Conservation (phyloP, 208 protist species). For the Endotrypanum monterogeii region DNA sequence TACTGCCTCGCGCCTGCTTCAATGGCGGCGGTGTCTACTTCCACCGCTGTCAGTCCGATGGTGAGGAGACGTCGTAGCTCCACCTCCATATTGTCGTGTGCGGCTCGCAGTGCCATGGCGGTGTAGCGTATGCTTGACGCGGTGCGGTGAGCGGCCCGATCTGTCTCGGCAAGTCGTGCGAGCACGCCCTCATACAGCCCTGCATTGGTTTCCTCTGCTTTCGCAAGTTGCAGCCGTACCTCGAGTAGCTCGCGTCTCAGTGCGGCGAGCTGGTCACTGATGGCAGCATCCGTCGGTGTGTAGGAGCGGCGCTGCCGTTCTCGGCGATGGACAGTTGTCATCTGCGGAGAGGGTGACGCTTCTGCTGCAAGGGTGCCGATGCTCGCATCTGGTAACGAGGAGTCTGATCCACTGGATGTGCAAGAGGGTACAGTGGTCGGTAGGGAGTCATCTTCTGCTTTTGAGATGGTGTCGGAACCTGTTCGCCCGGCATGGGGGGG, state of each 20-base stretch:
- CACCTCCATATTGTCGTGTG: conserved; percentile 67
- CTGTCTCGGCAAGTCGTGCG: conserved; percentile 42
- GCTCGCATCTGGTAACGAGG: not conserved
- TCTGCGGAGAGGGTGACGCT: not conserved
- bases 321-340: not conserved
- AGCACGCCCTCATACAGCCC: conserved; percentile 38
- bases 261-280: conserved; percentile 28
- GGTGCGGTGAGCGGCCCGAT: conserved; percentile 48
- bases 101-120: conserved; percentile 64
- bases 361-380: not conserved
- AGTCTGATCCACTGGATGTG: not conserved
- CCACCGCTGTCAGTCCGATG: conserved; percentile 45
- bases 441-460: not conserved
- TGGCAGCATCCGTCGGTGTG: not conserved
- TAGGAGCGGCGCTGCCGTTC: conserved; percentile 10
- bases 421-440: not conserved
- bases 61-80: conserved; percentile 73
- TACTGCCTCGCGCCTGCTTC: conserved; percentile 73
- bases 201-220: conserved; percentile 17
- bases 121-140: conserved; percentile 74
- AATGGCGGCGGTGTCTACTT: conserved; percentile 65
- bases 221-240: conserved; percentile 58
- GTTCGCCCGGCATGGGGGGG: not conserved
- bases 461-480: not conserved
- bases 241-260: conserved; percentile 50